A percentile compares a stretch with the other conserved stretches of the same genome.
Conservation (phyloP, 306 rosid species). For the Canavalia ensiformis region DNA sequence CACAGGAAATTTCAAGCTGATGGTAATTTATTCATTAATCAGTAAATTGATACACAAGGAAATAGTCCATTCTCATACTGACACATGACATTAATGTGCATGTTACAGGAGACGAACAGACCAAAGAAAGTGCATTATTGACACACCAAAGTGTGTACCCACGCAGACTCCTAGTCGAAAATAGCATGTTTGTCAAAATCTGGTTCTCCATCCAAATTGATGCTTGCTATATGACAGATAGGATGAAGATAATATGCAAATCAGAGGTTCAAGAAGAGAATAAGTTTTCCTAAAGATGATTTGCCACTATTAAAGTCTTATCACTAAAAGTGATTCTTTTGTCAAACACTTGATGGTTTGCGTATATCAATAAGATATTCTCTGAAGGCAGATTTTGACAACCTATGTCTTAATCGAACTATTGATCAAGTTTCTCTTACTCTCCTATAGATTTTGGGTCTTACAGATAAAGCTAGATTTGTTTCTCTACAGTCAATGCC, state of each 20-base stretch:
- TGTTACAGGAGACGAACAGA: slow-evolving; percentile 34
- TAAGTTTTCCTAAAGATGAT: slow-evolving; percentile 2
- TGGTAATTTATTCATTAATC: slow-evolving; percentile 17
- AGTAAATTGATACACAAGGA: background rate
- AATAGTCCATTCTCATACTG: slow-evolving; percentile 16
- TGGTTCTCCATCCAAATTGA: slow-evolving; percentile 61
- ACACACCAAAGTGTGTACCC: slow-evolving; percentile 39
- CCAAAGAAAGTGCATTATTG: background rate
- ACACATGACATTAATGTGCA: slow-evolving; percentile 10
- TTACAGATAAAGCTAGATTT: slow-evolving; percentile 13
- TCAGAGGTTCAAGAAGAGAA: slow-evolving; percentile 11
- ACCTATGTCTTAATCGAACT: background rate
- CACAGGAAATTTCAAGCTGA: slow-evolving; percentile 34
- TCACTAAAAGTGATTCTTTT: slow-evolving; percentile 22
- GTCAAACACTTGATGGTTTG: slow-evolving; percentile 4
- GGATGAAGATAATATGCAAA: background rate
- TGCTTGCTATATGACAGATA: slow-evolving; percentile 41
- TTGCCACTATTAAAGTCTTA: slow-evolving; percentile 16
- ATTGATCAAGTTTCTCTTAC: slow-evolving; percentile 30
- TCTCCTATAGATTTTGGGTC: slow-evolving; percentile 14
- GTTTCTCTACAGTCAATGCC: background rate
- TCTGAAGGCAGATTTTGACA: too few relatives aligned
- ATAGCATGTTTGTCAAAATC: slow-evolving; percentile 68
- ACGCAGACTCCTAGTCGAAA: slow-evolving; percentile 61
- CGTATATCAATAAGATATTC: slow-evolving; percentile 22